phyloP scores from a whole-genome alignment of 768 basidiomycete species.

The Goffeauzyma gilvescens region DNA sequence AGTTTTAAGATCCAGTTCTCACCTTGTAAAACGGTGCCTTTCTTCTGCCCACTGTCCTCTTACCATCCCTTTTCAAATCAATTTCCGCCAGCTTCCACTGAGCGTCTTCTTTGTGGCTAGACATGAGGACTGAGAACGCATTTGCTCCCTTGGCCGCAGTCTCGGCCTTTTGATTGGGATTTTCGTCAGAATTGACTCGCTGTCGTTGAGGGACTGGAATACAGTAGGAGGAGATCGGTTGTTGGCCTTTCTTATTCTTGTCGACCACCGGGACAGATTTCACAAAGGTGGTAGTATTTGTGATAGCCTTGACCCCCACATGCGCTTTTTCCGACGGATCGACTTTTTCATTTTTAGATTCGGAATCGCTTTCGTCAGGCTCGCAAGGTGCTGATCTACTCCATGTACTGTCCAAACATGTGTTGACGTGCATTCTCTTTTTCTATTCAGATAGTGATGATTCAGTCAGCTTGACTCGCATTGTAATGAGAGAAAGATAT shows the following conservation, averaged over 20 bases:
- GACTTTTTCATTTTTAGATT: not conserved
- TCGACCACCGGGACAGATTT: too few species aligned
- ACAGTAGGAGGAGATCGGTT: slow-evolving; percentile 26
- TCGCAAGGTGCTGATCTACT: too few species aligned
- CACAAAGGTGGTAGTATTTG: not conserved
- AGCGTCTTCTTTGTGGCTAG: slow-evolving; percentile 58
- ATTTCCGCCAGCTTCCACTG: slow-evolving; percentile 61
- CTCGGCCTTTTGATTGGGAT: slow-evolving; percentile 6
- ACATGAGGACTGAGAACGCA: slow-evolving; percentile 72
- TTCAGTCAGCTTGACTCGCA: not conserved
- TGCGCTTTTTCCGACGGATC: too few species aligned
- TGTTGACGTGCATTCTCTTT: slow-evolving; percentile 44
- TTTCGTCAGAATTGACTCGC: slow-evolving; percentile 1
- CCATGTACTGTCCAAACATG: slow-evolving; percentile 37
- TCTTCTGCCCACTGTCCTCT: slow-evolving; percentile 36
- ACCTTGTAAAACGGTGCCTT: slow-evolving; percentile 92
- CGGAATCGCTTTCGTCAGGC: too few species aligned
- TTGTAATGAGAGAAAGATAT: slow-evolving; percentile 8
- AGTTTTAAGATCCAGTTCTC: too few species aligned
- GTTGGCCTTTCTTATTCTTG: slow-evolving; percentile 17
- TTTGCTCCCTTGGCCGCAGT: slow-evolving; percentile 28
- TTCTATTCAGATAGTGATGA: slow-evolving; percentile 18
- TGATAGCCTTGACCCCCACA: too few species aligned
- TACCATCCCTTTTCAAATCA: slow-evolving; percentile 29
- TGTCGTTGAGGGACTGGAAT: slow-evolving; percentile 15